Percentiles rank a stretch among this genome's conserved stretches.
These are phyloP conservation scores for Citrus maxima DNA, from an alignment of 345 rosid species.

Conservation along the genomic window DNA sequence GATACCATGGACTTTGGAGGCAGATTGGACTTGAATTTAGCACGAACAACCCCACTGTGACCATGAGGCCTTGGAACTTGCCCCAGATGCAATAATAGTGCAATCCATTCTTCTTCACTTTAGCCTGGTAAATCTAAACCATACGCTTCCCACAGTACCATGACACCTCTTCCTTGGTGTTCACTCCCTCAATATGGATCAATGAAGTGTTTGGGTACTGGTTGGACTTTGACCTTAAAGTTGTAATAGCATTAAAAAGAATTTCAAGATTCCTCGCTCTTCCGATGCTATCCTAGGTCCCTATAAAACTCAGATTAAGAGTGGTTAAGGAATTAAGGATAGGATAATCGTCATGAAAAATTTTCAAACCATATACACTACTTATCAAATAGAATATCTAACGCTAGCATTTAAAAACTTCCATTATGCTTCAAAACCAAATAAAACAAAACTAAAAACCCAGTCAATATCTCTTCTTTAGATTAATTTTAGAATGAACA, in stretches of 20 bases:
- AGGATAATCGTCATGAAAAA: not conserved
- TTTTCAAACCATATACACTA: not conserved
- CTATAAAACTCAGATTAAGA: too few species aligned
- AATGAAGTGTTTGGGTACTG: conserved; percentile 77
- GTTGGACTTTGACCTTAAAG: conserved; percentile 75
- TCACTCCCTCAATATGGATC: conserved; percentile 86
- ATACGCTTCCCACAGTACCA: conserved; percentile 83
- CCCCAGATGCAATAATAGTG: conserved; percentile 96
- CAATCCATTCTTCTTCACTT: conserved; percentile 71
- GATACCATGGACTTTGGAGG: conserved; percentile 89
- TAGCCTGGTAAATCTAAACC: conserved; percentile 94
- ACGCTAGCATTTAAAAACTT: not conserved
- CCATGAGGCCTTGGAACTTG: conserved; percentile 86
- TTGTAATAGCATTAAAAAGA: too few species aligned
- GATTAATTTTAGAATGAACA: not conserved
- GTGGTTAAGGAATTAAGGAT: too few species aligned
- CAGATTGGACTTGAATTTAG: conserved; percentile 81
- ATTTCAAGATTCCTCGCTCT: too few species aligned
- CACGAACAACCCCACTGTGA: conserved; percentile 90
- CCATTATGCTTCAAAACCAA: not conserved
- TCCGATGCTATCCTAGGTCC: too few species aligned
- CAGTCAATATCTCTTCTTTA: not conserved
- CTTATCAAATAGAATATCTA: not conserved
- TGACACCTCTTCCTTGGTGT: conserved; percentile 72
- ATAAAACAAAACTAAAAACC: not conserved